Base-by-base conservation (phyloP, 1,284 basidiomycete species). In the Marasmius sp. region DNA sequence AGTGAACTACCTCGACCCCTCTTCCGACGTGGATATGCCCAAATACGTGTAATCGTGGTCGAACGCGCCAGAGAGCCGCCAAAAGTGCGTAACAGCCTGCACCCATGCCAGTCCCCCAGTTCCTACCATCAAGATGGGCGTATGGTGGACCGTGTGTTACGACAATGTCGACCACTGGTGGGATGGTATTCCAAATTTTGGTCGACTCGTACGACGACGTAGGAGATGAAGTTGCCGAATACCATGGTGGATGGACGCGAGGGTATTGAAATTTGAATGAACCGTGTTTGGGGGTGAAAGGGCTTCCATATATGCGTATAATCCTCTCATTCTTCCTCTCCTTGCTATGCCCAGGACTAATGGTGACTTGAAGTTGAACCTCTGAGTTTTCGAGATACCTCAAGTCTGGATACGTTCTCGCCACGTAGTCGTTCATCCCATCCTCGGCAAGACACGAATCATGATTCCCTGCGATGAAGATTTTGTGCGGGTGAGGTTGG, bases 391-490 rank as follows among this genome's bases (percentile, higher is more conserved):
- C 51, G 61, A 79, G 71, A 60, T 73, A 75, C 9, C 64, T 72
- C 2, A 77, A 62, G 43, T 57, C 61, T 12, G 69, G 68, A 62
- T 65, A 66, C 8, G 56, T 57, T n/a, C 58, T 57, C 33, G 64
- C n/a, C 8, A 53, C 36, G 34, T 45, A 18, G 14, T 14, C 14
- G 3, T 18, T 14, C 12, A 37, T 58, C 22, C 36, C 56, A 27
- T 39, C 9, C 9, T 45, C 39, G 34, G 8, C 57, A 22, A 80
- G 70, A 18, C 53, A 62, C 11, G 39, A 47, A 60, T 80, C 78
- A 64, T 80, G 78, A 64, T 79, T 79, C 8, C 78, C 78, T 34
- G 75, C 78, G 18, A 80, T 75, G 70, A 79, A 71, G 41, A 79
- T 45, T 61, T 79, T 80, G 68, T 75, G 65, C 0, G 65, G 65